phyloP scores from a whole-genome alignment of 1,139 yeast species.

The Hemisphaericaspora lyxosophila region DNA sequence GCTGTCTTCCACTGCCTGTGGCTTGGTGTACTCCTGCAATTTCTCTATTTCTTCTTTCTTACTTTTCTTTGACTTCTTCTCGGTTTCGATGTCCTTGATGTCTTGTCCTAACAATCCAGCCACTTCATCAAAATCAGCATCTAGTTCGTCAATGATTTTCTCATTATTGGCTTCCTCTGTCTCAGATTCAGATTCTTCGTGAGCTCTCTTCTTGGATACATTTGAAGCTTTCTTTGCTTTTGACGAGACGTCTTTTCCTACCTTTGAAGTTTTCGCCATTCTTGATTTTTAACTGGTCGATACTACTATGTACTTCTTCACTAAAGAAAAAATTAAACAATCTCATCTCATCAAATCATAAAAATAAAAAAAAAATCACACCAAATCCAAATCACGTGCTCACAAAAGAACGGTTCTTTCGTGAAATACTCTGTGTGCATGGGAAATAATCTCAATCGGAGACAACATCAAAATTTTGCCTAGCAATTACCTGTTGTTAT shows the following conservation, averaged over 20 bases:
- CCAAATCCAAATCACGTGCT: too few relatives aligned
- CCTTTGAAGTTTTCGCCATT: slow-evolving; percentile 13
- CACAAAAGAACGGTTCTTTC: too few relatives aligned
- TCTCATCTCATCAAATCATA: slow-evolving; percentile 14
- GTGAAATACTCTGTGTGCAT: too few relatives aligned
- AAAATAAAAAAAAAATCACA: slow-evolving; percentile 2
- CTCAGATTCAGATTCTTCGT: slow-evolving; percentile 17
- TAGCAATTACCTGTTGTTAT: too few relatives aligned
- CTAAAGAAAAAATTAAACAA: slow-evolving; percentile 23
- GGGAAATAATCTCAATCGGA: too few relatives aligned
- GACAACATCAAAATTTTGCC: too few relatives aligned
- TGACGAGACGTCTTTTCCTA: slow-evolving; percentile 1
- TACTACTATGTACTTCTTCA: not conserved
- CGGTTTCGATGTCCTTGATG: slow-evolving; percentile 39
- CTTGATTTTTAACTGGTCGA: slow-evolving; percentile 3
- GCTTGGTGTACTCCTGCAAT: slow-evolving; percentile 20
- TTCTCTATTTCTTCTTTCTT: slow-evolving; percentile 16
- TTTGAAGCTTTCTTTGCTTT: not conserved
- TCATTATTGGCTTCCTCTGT: slow-evolving; percentile 38
- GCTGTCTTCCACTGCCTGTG: slow-evolving; percentile 21
- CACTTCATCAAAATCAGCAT: slow-evolving; percentile 56
- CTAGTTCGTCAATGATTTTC: slow-evolving; percentile 47
- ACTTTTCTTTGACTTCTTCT: slow-evolving; percentile 15
- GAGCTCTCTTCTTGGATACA: slow-evolving; percentile 11
- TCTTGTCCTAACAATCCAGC: slow-evolving; percentile 51